phyloP scores from a whole-genome alignment of 2,329 filamentous ascomycete genomes.

The Sporothrix brunneoviolacea region DNA sequence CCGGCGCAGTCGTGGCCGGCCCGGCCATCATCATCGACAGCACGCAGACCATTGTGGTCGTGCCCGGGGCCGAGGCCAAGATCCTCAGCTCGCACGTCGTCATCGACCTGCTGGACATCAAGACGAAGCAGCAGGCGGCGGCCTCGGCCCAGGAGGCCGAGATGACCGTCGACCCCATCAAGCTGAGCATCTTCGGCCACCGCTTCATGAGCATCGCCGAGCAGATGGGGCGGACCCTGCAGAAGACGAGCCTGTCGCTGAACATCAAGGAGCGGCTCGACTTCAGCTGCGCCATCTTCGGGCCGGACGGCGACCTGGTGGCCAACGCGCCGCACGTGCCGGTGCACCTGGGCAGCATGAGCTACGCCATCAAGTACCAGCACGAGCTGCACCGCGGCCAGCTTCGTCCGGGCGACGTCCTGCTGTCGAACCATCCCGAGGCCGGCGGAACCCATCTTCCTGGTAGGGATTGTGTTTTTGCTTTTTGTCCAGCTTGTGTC shows the following conservation, averaged over 20 bases:
- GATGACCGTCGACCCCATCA: constrained; percentile 62
- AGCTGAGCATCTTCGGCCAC: constrained; percentile 72
- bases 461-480: no score
- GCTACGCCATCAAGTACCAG: constrained; percentile 70
- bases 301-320: constrained; percentile 65
- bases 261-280: constrained; percentile 80
- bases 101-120: constrained; percentile 58
- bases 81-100: constrained; percentile 81
- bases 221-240: constrained; percentile 72
- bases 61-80: constrained; percentile 66
- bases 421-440: constrained; percentile 77
- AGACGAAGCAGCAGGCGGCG: no score
- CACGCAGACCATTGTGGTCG: constrained; percentile 86
- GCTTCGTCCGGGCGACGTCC: constrained; percentile 69
- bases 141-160: no score
- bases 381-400: constrained; percentile 73
- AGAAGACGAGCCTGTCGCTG: constrained; percentile 74
- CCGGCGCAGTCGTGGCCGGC: constrained; percentile 66
- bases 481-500: no score
- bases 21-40: constrained; percentile 82
- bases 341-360: constrained; percentile 76
- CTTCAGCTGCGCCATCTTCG: constrained; percentile 76
- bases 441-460: constrained; percentile 81
- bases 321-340: constrained; percentile 78
- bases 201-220: constrained; percentile 82